phyloP scores from a whole-genome alignment of 2,329 filamentous ascomycete species.

The Geosmithia morbida region DNA sequence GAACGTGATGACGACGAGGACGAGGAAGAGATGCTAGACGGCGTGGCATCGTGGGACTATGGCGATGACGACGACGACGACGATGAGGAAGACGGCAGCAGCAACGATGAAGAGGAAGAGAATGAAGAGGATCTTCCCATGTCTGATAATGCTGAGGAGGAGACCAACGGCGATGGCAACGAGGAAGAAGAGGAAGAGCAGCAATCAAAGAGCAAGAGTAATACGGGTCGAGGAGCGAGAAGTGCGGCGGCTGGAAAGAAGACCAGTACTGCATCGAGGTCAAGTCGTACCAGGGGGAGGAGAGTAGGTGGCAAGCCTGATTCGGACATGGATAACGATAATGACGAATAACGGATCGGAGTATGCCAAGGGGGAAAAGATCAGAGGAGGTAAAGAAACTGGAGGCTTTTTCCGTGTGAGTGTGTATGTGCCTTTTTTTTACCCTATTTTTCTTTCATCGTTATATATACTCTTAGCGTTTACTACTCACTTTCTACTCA shows the following conservation, averaged over 20 bases:
- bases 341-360: constrained; percentile 12
- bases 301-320: constrained; percentile 8
- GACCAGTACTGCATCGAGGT: constrained; percentile 2
- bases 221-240: too few species aligned
- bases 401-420: too few species aligned
- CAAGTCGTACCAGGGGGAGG: constrained; percentile 12
- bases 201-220: constrained; percentile 8
- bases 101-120: constrained; percentile 1
- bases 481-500: too few species aligned
- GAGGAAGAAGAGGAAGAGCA: constrained; percentile 1
- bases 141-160: background rate
- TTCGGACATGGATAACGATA: constrained; percentile 19
- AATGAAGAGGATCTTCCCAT: background rate
- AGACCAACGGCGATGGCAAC: constrained; percentile 4
- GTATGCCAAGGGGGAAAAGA: too few species aligned
- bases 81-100: constrained; percentile 3
- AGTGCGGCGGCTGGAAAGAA: too few species aligned
- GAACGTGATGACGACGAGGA: constrained; percentile 44
- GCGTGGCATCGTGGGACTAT: constrained; percentile 45
- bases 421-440: too few species aligned
- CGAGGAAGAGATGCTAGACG: constrained; percentile 46
- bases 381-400: too few species aligned
- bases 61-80: constrained; percentile 8
- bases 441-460: too few species aligned
- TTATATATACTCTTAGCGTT: too few species aligned